Evolutionary conservation across 257 asterid genomes (phyloP), one percentile per base, ranked within the genome.

Genomic region (Rhazya stricta): DNA sequence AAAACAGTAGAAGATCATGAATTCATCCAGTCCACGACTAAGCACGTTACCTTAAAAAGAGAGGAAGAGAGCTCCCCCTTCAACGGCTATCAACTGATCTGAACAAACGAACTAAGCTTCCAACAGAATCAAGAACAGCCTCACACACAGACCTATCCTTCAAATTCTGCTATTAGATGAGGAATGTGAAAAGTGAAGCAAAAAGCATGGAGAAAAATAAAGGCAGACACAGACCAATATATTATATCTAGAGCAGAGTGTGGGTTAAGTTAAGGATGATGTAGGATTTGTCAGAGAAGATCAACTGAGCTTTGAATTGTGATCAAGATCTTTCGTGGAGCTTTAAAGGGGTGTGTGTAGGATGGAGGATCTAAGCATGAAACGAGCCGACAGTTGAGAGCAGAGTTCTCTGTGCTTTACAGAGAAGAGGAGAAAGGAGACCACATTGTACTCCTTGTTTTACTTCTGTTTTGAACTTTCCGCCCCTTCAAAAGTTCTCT

Each of bases 331-430:
- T 32, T 32, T 43, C 0, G 43, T 23, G 67, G 21, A 25, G 2
- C 48, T 11, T 72, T 53, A 34, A 15, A 57, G 36, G 15, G 29
- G 27, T 23, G 16, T n/a, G 0, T 5, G 12, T 5, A 68, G 3
- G 11, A 51, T 71, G 39, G 45, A 62, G 16, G 71, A 51, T 60
- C 39, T 74, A 53, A 57, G 32, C 19, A 27, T 51, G 74, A 68
- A 29, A 37, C 34, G 37, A 39, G 56, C 70, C 75, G 70, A 76
- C 70, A 76, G 25, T 69, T 29, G 62, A 56, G 54, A 21, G 57
- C 7, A 66, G 27, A 9, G 36, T 37, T 30, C 16, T 12, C 15
- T 21, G 32, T n/a, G 43, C 43, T 73, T 74, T 60, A 73, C 57
- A 36, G 43, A 16, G 32, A 51, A 43, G 62, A 46, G 42, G 32